Base-by-base conservation (phyloP, 768 basidiomycete species). In the Russula virescens region DNA sequence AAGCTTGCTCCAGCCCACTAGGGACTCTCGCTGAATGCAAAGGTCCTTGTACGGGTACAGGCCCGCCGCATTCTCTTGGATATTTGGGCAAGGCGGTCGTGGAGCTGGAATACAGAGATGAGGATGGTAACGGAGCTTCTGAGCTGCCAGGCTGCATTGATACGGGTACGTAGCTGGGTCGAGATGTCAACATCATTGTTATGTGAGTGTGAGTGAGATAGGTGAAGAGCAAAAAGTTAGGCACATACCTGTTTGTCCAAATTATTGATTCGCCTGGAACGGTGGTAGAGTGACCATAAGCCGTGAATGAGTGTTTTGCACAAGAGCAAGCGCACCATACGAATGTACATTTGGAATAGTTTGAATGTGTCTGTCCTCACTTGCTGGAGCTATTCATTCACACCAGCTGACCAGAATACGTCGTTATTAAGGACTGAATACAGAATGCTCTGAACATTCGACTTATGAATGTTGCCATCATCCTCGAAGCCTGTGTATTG, bases 91-190 rank as follows among this genome's bases (percentile, higher is more conserved):
- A 90, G 77, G 14, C 87, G 81, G 65, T 84, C 82, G 4, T 88
- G 85, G 35, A 91, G 81, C 68, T 85, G 82, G 71, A 83, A 87
- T 1, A 86, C 82, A 14, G 87, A 88, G 19, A 87, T 87, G 7
- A 89, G 79, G 59, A 91, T 87, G 14, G 86, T 87, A 31, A 89
- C 86, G 2, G 87, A 89, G 63, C 85, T 87, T 28, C 89, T 89
- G 0, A 91, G 78, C 69, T 88, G 88, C 43, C 88, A 81, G 25
- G 87, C 82, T n/a, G 88, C 86, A 69, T 89, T 88, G 43, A 86
- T 83, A 70, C 89, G 89, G 70, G 86, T 88, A 50, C 87, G 81
- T 21, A 91, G 79, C 85, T 89, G 38, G 69, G 14, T 45, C 7
- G 8, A 23, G 25, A 28, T 38, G n/a, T 58, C 48, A 58, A 40